Base-by-base conservation (phyloP, 805 yeast genomes). In the Cyberlindnera sargentensis region DNA sequence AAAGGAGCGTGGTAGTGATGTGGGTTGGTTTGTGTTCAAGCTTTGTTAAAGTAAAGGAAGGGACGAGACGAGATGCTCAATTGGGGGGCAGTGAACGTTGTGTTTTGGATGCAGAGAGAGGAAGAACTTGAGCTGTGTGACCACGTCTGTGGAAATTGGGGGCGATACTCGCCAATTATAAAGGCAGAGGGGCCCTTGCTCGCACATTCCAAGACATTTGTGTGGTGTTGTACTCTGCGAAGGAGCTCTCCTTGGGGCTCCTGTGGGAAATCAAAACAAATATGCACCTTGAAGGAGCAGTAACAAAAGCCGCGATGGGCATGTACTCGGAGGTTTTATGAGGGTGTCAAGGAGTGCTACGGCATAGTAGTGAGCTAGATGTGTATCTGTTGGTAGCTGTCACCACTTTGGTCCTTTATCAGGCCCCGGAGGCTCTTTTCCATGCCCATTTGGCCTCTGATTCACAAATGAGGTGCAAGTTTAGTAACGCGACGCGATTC, bases 11-110 rank as follows among this genome's bases (percentile, higher is more conserved):
- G 24, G 5, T 24, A 33, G 26, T 8, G 15, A 31, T 35, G 31
- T 36, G 28, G 31, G 41, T 39, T 34, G 20, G 20, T 15, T 15
- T 15, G 20, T 15, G 20, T 15, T 15, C 20, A 15, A n/a, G 37
- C 1, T 33, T 9, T 23, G 33, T 11, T 6, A 30, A 32, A 34
- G 25, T 24, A 53, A 55, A 55, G 58, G 60, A 55, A 47, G 49
- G 60, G 60, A 55, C 60, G 60, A 55, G 60, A 48, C 58, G 46
- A 7, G 23, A 37, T 37, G 54, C 56, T 52, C 56, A 51, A 43
- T 25, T 31, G 31, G 39, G 8, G 20, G 20, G 20, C 20, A 15
- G 20, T 15, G 20, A 15, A 15, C 20, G 20, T 15, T 15, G 20
- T 15, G 20, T 15, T 15, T 15, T 15, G 20, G 20, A 15, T 15